These are phyloP conservation scores for Calonectria crousiana DNA, from an alignment of 2,329 filamentous ascomycete species.

Conservation along the genomic window DNA sequence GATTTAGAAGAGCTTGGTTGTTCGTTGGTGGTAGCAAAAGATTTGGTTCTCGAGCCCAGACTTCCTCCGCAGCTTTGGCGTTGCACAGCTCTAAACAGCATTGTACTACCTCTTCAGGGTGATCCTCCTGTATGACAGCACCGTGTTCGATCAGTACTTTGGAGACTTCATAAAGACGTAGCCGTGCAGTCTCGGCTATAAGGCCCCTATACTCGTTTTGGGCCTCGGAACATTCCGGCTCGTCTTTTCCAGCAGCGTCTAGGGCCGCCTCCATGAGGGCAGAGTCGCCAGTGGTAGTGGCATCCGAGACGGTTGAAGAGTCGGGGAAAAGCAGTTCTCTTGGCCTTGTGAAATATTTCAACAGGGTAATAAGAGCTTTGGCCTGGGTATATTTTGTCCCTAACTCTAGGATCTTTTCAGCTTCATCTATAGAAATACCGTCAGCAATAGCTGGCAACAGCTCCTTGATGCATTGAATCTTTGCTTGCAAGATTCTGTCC, in stretches of 20 bases:
- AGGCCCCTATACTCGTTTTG: background rate
- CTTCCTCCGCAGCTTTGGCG: background rate
- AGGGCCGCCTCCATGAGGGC: background rate
- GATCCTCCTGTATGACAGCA: background rate
- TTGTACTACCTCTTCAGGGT: background rate
- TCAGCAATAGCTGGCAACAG: background rate
- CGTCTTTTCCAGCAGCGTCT: background rate
- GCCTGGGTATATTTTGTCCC: background rate
- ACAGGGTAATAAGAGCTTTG: background rate
- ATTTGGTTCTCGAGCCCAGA: background rate
- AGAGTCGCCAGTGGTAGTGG: background rate
- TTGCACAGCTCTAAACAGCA: background rate
- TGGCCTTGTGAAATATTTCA: background rate
- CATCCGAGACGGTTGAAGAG: too few species aligned
- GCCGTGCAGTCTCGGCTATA: background rate
- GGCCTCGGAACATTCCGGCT: background rate
- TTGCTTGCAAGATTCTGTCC: background rate
- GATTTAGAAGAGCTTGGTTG: background rate
- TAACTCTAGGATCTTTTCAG: background rate
- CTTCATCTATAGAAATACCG: background rate
- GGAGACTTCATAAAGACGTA: background rate
- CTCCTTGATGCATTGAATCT: background rate
- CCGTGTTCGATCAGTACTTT: background rate
- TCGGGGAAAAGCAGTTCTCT: background rate
- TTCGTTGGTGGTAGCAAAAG: background rate